These are phyloP conservation scores for Penicillium cosmopolitanum DNA, from an alignment of 495 filamentous ascomycete genomes.

Conservation along the genomic window DNA sequence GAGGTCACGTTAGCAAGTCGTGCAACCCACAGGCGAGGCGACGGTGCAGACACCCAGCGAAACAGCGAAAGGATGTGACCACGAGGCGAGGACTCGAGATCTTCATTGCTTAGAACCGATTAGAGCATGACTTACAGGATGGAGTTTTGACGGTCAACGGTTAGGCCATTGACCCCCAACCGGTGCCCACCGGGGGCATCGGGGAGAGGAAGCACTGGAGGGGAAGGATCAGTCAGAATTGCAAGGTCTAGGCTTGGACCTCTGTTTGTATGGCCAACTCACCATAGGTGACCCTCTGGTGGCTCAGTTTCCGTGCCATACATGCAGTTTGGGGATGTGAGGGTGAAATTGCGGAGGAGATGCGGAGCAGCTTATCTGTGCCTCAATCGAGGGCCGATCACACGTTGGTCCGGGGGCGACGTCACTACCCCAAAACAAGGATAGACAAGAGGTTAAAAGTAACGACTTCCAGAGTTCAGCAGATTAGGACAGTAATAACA, in stretches of 20 bases:
- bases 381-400: conserved; percentile 36
- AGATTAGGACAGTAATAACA: no score
- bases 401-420: conserved; percentile 21
- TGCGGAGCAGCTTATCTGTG: conserved; percentile 40
- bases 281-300: conserved; percentile 57
- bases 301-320: conserved; percentile 53
- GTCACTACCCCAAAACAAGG: no score
- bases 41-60: neutral
- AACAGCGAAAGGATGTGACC: neutral
- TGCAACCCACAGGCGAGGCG: conserved; percentile 19
- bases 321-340: conserved; percentile 33
- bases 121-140: conserved; percentile 69
- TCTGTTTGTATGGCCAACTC: conserved; percentile 12
- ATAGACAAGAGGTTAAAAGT: neutral
- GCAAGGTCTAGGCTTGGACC: neutral
- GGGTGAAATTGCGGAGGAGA: conserved; percentile 43
- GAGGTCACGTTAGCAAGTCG: conserved; percentile 28
- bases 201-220: conserved; percentile 86
- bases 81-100: neutral
- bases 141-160: conserved; percentile 79
- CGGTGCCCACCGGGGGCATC: conserved; percentile 90
- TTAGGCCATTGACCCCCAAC: conserved; percentile 90
- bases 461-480: no score
- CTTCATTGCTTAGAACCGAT: neutral
- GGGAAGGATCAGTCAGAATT: conserved; percentile 19